Percentiles rank a stretch among this genome's conserved stretches.
phyloP scores from a whole-genome alignment of 2,329 filamentous ascomycete species.

The Penicillium nordicum region DNA sequence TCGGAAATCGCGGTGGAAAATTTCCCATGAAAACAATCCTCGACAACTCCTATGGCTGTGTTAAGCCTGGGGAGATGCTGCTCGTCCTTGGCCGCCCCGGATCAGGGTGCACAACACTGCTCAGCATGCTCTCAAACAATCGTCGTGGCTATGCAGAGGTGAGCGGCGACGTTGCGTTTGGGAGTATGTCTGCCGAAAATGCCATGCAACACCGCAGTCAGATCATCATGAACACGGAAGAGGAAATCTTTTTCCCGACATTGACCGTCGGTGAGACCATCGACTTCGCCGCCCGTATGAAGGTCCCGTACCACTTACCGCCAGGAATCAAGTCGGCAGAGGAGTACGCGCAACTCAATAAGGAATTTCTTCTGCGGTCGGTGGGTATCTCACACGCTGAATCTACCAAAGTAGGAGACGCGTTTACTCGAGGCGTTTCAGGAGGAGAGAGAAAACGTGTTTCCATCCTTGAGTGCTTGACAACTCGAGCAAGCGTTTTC shows the following conservation, averaged over 20 bases:
- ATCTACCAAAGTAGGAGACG: not conserved
- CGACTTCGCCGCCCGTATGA: slow-evolving; percentile 54
- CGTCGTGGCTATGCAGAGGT: slow-evolving; percentile 57
- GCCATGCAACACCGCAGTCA: slow-evolving; percentile 52
- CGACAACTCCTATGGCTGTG: not conserved
- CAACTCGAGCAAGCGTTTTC: not conserved
- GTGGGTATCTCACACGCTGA: not conserved
- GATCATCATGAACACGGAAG: slow-evolving; percentile 55
- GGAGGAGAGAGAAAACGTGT: slow-evolving; percentile 3
- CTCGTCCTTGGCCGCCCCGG: not conserved
- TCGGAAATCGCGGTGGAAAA: not conserved
- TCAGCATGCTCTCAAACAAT: slow-evolving; percentile 65
- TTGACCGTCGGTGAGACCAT: slow-evolving; percentile 51
- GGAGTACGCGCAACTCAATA: not conserved
- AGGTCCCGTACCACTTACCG: not conserved
- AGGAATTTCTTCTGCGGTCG: not conserved
- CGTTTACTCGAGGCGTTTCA: not conserved
- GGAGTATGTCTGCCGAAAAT: slow-evolving; percentile 40
- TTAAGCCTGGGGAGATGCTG: not conserved
- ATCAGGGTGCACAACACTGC: slow-evolving; percentile 62
- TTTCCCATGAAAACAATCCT: not conserved
- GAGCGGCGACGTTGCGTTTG: slow-evolving; percentile 57
- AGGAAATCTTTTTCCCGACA: slow-evolving; percentile 50
- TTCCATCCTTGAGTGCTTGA: not conserved
- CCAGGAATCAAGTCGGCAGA: not conserved